A percentile compares a stretch with the other conserved stretches of the same genome.
phyloP scores from a whole-genome alignment of 1,284 basidiomycete genomes.

The Butyriboletus appendiculatus region DNA sequence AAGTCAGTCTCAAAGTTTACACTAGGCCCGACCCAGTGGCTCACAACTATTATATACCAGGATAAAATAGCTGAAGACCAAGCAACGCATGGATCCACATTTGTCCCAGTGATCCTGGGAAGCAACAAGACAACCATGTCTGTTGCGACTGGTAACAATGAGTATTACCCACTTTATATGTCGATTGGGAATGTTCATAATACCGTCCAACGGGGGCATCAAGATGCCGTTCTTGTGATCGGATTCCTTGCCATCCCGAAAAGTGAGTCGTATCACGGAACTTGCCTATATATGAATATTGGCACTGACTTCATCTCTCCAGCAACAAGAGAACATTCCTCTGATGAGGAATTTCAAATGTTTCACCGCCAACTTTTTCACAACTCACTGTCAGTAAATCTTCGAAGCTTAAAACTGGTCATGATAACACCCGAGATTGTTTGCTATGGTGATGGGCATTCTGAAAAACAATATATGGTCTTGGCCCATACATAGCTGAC shows the following conservation, averaged over 20 bases:
- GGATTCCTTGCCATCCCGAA: background rate
- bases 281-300: background rate
- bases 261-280: background rate
- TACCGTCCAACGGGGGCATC: background rate
- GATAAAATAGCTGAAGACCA: constrained; percentile 4
- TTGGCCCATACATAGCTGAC: too few relatives aligned
- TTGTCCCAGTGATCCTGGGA: constrained; percentile 3
- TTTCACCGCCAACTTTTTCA: background rate
- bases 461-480: too few relatives aligned
- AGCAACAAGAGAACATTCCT: constrained; percentile 1
- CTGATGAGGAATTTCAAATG: too few relatives aligned
- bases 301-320: background rate
- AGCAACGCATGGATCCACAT: background rate
- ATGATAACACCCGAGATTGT: background rate
- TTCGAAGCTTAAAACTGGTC: background rate
- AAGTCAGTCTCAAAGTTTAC: too few relatives aligned
- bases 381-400: background rate
- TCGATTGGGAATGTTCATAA: constrained; percentile 3
- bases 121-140: constrained; percentile 9
- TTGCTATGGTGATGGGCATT: too few relatives aligned
- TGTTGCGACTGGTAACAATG: constrained; percentile 3
- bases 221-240: too few relatives aligned
- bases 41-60: background rate
- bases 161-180: background rate
- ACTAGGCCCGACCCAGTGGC: background rate